phyloP scores from a whole-genome alignment of 768 basidiomycete species.

The Xanthoconium stramineum region DNA sequence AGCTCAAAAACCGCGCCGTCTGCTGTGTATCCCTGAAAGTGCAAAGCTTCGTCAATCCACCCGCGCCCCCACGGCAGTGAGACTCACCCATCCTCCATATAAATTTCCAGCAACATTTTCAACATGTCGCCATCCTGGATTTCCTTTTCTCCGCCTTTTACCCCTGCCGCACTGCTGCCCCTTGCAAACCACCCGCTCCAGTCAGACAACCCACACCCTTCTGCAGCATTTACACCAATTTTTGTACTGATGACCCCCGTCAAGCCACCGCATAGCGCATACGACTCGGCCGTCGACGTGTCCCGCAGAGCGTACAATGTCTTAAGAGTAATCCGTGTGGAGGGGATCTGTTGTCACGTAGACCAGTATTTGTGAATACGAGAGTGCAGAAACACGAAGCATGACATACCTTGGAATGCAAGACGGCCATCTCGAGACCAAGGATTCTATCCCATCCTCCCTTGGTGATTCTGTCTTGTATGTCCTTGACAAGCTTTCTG shows the following conservation, averaged over 20 bases:
- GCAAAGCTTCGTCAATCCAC: neutral
- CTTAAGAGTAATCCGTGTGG: conserved; percentile 48
- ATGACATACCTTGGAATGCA: conserved; percentile 67
- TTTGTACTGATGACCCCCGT: conserved; percentile 56
- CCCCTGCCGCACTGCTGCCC: conserved; percentile 52
- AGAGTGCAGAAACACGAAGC: neutral
- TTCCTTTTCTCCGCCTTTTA: conserved; percentile 34
- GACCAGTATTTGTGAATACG: neutral
- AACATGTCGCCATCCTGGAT: conserved; percentile 54
- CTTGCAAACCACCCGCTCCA: conserved; percentile 35
- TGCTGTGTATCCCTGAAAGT: conserved; percentile 50
- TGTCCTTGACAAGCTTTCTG: conserved; percentile 12
- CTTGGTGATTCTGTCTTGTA: conserved; percentile 18
- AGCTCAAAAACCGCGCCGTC: conserved; percentile 68
- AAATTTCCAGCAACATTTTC: conserved; percentile 73
- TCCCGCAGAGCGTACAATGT: conserved; percentile 70
- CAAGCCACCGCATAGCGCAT: conserved; percentile 78
- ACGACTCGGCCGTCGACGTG: conserved; percentile 74
- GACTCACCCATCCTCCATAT: conserved; percentile 74
- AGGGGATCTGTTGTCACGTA: conserved; percentile 5
- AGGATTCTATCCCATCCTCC: conserved; percentile 47
- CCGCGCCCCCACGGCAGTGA: neutral
- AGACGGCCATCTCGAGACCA: conserved; percentile 69
- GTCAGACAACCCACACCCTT: conserved; percentile 42
- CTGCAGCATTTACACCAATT: conserved; percentile 51